Evolutionary conservation across 257 asterid genomes (phyloP).

Genomic region (Parsonsia alboflavescens): DNA sequence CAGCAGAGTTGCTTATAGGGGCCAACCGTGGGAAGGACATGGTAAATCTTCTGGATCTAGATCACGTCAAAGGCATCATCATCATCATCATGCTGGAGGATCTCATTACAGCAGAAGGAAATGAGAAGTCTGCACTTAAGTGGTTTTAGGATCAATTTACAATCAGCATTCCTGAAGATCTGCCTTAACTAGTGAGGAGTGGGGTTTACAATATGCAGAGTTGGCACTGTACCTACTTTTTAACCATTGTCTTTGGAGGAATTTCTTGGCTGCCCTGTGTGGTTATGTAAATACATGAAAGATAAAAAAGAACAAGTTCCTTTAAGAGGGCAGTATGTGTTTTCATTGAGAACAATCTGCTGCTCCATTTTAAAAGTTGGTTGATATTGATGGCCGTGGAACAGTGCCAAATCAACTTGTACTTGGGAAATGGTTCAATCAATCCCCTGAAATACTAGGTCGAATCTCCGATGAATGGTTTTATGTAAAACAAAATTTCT

Average conservation of each 20-base stretch:
- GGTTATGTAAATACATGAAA: background rate
- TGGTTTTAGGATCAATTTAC: background rate
- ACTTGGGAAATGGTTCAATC: background rate
- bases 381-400: background rate
- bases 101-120: constrained; percentile 71
- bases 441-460: background rate
- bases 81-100: constrained; percentile 81
- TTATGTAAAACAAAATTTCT: background rate
- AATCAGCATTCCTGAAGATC: background rate
- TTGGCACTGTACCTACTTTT: background rate
- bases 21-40: constrained; percentile 70
- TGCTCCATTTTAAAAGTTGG: background rate
- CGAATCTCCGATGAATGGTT: background rate
- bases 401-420: background rate
- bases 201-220: background rate
- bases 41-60: constrained; percentile 62
- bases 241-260: background rate
- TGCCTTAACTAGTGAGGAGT: background rate
- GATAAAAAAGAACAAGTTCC: too few relatives aligned
- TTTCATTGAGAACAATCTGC: background rate
- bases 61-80: constrained; percentile 53
- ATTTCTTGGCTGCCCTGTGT: background rate
- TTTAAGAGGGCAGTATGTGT: background rate
- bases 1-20: constrained; percentile 55
- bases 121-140: constrained; percentile 17